Evolutionary conservation across 1,284 basidiomycete genomes (phyloP), one percentile per base, ranked within the genome.

Genomic region (Malassezia psittaci): DNA sequence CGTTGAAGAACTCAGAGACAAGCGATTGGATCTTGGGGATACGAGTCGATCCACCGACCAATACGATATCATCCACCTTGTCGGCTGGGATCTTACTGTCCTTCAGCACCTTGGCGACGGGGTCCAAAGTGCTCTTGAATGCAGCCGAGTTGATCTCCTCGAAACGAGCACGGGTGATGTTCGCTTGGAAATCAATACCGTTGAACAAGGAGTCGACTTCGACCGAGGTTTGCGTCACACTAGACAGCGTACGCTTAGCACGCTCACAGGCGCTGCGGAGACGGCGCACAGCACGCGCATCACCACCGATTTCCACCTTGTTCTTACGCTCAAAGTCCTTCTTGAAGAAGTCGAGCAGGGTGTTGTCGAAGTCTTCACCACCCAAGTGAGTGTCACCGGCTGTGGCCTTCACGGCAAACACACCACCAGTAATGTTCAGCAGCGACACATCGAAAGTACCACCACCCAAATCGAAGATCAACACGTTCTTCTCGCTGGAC

Each of bases 381-480:
- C 90, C 79, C 57, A 79, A 72, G 71, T 79, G 78, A 53, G 78
- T 79, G 75, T 79, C 79, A 74, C 79, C 79, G 54, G 78, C 78
- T 57, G 80, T 83, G 62, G 82, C 81, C 79, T 82, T 82, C 77
- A 83, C 82, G 69, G 79, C 79, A 76, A 83, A 83, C 70, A 82
- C 80, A 76, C 81, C 81, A 63, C 80, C 81, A 52, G 79, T 79
- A 76, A 83, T 82, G 75, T 81, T 79, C 52, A 83, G 78, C 60
- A 83, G 79, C 55, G 82, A 83, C 60, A 83, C 81, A 80, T 83
- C 82, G 78, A 83, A 83, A 61, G 82, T 83, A 75, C 82, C 94
- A 82, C 93, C 93, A 77, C 93, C 93, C 62, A 99, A 83, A 82
- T 99, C 93, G 83, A 96, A 99, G 78, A 99, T 96, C 77, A 99